Evolutionary conservation across 371 early-diverging fungal species (phyloP).

Genomic region (Circinella minor): DNA sequence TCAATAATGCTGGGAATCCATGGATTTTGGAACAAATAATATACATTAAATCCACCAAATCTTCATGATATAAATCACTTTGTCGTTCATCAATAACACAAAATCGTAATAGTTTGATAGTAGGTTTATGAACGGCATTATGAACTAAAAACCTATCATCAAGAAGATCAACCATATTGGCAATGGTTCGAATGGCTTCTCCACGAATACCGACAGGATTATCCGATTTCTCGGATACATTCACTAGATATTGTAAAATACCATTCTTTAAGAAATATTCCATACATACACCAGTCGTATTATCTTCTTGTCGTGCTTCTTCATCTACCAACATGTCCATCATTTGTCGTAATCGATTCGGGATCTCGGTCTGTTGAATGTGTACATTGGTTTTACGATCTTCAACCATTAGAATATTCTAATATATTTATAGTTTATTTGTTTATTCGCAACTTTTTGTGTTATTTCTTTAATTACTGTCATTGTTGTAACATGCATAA

Average conservation of each 20-base stretch:
- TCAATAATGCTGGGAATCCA: slow-evolving; percentile 84
- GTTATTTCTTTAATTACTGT: no score
- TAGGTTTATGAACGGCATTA: slow-evolving; percentile 88
- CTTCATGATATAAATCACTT: slow-evolving; percentile 78
- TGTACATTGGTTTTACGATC: slow-evolving; percentile 58
- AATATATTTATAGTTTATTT: not conserved
- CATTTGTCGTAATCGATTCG: slow-evolving; percentile 77
- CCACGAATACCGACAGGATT: slow-evolving; percentile 86
- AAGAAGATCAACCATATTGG: slow-evolving; percentile 83
- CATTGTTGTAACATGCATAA: no score
- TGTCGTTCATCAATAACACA: slow-evolving; percentile 67
- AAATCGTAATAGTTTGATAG: slow-evolving; percentile 74
- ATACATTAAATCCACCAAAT: slow-evolving; percentile 88
- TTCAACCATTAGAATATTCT: slow-evolving; percentile 66
- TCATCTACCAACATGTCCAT: slow-evolving; percentile 92
- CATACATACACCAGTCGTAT: slow-evolving; percentile 87
- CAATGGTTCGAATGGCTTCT: slow-evolving; percentile 80
- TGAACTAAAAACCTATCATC: slow-evolving; percentile 91
- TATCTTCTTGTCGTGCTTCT: slow-evolving; percentile 75
- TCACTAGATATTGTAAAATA: slow-evolving; percentile 80
- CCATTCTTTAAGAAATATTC: slow-evolving; percentile 89
- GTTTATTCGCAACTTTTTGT: no score
- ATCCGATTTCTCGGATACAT: slow-evolving; percentile 77
- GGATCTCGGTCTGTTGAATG: slow-evolving; percentile 84
- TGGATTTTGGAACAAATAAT: slow-evolving; percentile 91